Base-by-base conservation (phyloP, 2,329 filamentous ascomycete species). In the Cordyceps cicadae region DNA sequence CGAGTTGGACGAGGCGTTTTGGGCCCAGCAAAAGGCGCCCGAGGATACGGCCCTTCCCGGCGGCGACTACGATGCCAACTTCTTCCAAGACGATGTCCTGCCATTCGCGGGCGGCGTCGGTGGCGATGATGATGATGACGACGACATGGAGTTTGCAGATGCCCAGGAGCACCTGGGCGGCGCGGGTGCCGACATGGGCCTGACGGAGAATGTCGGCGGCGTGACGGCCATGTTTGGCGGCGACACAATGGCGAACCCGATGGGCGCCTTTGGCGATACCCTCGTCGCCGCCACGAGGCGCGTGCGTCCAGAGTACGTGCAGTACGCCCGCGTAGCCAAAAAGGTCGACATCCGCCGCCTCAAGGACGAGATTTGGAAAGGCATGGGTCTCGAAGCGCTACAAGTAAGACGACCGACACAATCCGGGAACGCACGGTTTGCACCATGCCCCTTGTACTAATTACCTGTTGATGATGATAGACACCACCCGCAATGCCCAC, bases 1-100 rank as follows among this genome's bases (percentile, higher is more conserved):
- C 46, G 90, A 96, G 62, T 90, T 97, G 79, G 91, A 97, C 69
- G 93, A 97, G 75, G 92, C 89, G 21, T 97, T 96, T 76, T 99
- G 94, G 92, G 94, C 94, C 5, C 82, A 84, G 46, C 86, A 81
- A 75, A 89, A 84, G 71, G 86, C 76, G 66, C 82, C 76, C 56
- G 86, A 87, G 26, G 85, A 85, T 50, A 82, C 78, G 3, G 81
- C 76, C 1, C 72, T 82, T 43, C 81, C 81, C 3, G 79, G 85
- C 66, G 92, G 92, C 63, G 87, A 95, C 70, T 99, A 97, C 74
- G 92, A 97, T 71, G 93, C 94, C 62, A 89, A 97, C 73, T 99
- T 97, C 82, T 99, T 97, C 78, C 88, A 94, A 68, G 94, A 97
- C 69, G 90, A 93, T 67, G 87, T 83, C 1, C 77, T 92, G 64